Evolutionary conservation across 2,329 filamentous ascomycete genomes (phyloP).

Genomic region (Dryadomyces quercivorus): DNA sequence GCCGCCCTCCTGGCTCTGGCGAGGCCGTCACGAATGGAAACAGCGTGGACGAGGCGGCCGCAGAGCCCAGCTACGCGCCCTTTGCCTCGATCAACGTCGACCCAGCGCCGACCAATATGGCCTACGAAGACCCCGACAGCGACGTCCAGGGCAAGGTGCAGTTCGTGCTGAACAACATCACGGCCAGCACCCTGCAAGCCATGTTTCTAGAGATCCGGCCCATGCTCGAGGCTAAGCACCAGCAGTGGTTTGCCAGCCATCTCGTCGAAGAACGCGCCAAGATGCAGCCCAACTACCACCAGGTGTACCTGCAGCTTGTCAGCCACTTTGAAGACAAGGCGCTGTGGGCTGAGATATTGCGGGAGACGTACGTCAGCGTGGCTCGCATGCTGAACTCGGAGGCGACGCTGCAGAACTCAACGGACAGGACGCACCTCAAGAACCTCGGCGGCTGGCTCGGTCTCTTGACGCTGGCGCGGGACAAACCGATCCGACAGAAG

Average conservation of each 20-base stretch:
- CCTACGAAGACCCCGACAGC: slow-evolving; percentile 72
- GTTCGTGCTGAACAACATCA: slow-evolving; percentile 94
- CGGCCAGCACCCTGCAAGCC: slow-evolving; percentile 70
- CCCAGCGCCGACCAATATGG: slow-evolving; percentile 45
- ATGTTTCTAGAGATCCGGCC: slow-evolving; percentile 76
- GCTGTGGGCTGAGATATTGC: slow-evolving; percentile 79
- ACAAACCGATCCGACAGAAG: slow-evolving; percentile 90
- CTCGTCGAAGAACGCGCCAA: slow-evolving; percentile 93
- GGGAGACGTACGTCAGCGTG: slow-evolving; percentile 83
- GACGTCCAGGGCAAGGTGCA: slow-evolving; percentile 86
- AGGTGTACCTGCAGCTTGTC: slow-evolving; percentile 82
- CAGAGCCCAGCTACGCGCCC: slow-evolving; percentile 48
- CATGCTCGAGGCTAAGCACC: slow-evolving; percentile 66
- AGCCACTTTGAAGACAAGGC: slow-evolving; percentile 66
- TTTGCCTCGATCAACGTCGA: slow-evolving; percentile 75
- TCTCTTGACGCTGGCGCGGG: slow-evolving; percentile 78
- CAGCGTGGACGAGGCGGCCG: slow-evolving; percentile 45
- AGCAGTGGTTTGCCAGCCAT: slow-evolving; percentile 94
- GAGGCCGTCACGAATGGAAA: slow-evolving; percentile 58
- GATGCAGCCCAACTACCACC: slow-evolving; percentile 92
- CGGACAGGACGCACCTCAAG: slow-evolving; percentile 79
- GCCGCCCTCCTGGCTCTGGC: slow-evolving; percentile 15
- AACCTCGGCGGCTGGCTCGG: slow-evolving; percentile 92
- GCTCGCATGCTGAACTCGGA: slow-evolving; percentile 84
- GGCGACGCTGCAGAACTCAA: slow-evolving; percentile 68